A percentile compares a stretch with the other conserved stretches of the same genome.
These are phyloP conservation scores for Tylopilus intermedius DNA, from an alignment of 768 basidiomycete genomes.

Conservation along the genomic window DNA sequence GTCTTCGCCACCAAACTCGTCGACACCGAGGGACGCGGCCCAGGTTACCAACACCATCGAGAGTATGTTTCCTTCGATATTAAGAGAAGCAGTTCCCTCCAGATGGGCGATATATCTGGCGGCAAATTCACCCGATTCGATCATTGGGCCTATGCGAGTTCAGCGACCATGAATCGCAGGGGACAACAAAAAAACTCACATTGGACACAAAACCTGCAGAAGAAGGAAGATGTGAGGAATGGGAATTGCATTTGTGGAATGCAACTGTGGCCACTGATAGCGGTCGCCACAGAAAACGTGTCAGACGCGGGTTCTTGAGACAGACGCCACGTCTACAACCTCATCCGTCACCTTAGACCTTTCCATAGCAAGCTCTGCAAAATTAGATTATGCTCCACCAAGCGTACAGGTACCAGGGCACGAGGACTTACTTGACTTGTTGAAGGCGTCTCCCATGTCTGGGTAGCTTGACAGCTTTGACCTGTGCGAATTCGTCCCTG, in stretches of 20 bases:
- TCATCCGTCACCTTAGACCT: constrained; percentile 58
- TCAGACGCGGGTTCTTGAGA: constrained; percentile 20
- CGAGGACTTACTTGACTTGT: constrained; percentile 68
- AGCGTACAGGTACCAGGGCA: constrained; percentile 4
- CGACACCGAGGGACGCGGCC: constrained; percentile 85
- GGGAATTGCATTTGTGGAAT: constrained; percentile 72
- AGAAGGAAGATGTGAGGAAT: constrained; percentile 85
- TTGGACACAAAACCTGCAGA: constrained; percentile 78
- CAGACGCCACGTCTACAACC: constrained; percentile 22
- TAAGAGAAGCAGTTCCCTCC: constrained; percentile 58
- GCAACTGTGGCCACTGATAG: constrained; percentile 27
- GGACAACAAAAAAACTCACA: constrained; percentile 43
- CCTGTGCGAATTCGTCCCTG: constrained; percentile 89
- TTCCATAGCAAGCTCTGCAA: constrained; percentile 72
- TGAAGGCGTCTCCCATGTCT: constrained; percentile 74
- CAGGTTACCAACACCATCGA: constrained; percentile 79
- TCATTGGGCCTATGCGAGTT: constrained; percentile 63
- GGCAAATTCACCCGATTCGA: constrained; percentile 77
- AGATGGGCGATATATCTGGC: constrained; percentile 64
- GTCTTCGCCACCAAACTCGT: constrained; percentile 64
- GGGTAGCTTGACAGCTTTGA: constrained; percentile 84
- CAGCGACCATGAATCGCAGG: constrained; percentile 1
- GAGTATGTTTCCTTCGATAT: constrained; percentile 71
- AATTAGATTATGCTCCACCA: constrained; percentile 1
- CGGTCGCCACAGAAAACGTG: constrained; percentile 3